Base-by-base conservation (phyloP, 352 stramenopile species). In the Phytophthora constricta region DNA sequence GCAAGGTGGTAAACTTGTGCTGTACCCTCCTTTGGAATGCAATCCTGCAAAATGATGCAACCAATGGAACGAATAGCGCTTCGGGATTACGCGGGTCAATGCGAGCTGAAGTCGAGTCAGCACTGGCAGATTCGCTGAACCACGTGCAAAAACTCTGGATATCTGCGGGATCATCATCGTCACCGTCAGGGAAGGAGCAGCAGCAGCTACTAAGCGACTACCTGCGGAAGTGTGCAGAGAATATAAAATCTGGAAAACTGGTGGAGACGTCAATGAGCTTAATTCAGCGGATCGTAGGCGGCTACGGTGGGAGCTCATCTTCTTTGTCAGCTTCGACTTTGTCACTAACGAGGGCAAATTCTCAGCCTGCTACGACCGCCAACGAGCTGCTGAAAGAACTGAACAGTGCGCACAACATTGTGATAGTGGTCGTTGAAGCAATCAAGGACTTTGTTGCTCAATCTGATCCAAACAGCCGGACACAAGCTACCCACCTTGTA, bases 21-120 rank as follows among this genome's bases (percentile, higher is more conserved):
- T 86, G 87, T 16, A 93, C 79, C n/a, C 56, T 95, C 17, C 80
- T 93, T 47, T 95, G 87, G 87, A 93, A 90, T 69, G 84, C 73
- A 9, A 81, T 90, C 23, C 65, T 87, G 56, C 51, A 83, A 71
- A 67, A 50, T 23, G 62, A 86, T 57, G 37, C 65, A 11, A 49
- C 45, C 25, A 48, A 50, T 28, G 58, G 23, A 17, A 11, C 13
- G 26, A 67, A 37, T 26, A 50, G 19, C 28, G 51, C 34, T 49
- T 49, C 42, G 26, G 50, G 45, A 19, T 39, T 89, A 14, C 77
- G 68, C 34, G 51, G 48, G 19, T 69, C 64, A 19, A 77, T 90
- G 67, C 72, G 70, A n/a, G 57, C 62, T 20, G 73, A 86, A 55
- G 73, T 94, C 19, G 83, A 89, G 42, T 65, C 62, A 25, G 81